phyloP scores from a whole-genome alignment of 345 rosid species.

The Hibiscus trionum region DNA sequence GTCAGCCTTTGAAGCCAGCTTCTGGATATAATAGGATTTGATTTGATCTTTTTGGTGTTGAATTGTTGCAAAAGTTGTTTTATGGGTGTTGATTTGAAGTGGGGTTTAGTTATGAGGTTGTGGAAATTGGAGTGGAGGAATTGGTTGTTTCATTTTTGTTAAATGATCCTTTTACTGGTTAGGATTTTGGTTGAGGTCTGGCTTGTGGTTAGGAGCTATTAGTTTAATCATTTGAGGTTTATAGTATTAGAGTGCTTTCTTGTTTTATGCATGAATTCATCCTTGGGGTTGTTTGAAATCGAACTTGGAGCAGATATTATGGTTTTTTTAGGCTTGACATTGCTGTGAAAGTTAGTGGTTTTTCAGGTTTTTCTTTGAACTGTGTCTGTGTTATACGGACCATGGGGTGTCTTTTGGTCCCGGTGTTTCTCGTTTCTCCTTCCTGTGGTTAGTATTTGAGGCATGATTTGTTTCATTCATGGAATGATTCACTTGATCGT shows the following conservation, averaged over 20 bases:
- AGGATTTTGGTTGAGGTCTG: neutral
- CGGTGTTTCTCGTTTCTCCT: neutral
- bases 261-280: neutral
- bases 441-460: neutral
- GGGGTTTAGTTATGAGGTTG: neutral
- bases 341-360: neutral
- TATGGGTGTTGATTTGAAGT: neutral
- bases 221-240: neutral
- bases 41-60: neutral
- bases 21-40: conserved; percentile 50
- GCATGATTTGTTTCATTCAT: neutral
- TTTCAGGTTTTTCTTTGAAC: neutral
- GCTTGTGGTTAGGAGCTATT: neutral
- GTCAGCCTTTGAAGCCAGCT: conserved; percentile 33
- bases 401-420: neutral
- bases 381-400: neutral
- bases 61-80: neutral
- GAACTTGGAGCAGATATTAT: neutral
- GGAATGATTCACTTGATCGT: neutral
- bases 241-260: neutral
- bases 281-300: neutral
- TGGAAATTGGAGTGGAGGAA: neutral
- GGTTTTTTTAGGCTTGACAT: neutral
- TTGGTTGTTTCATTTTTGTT: conserved; percentile 18
- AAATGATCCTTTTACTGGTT: neutral